Evolutionary conservation across 202 grass and related monocot species (phyloP).

Genomic region (Schoenoplectus tabernaemontani): DNA sequence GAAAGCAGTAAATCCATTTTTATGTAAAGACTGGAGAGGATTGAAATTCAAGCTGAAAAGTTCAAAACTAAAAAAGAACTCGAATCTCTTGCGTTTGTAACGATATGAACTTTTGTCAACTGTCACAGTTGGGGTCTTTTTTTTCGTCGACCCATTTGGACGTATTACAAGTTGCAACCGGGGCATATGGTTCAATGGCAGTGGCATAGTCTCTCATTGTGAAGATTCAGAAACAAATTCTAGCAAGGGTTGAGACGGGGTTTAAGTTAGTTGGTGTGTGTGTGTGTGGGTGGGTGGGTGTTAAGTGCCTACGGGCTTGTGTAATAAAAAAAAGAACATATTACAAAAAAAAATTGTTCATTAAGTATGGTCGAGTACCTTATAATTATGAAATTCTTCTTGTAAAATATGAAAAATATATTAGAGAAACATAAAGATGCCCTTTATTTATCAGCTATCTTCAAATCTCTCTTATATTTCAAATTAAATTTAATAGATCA

Average conservation of each 20-base stretch:
- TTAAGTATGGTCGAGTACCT: neutral
- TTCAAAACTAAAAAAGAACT: slow-evolving; percentile 1
- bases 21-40: neutral
- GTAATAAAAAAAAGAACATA: no score
- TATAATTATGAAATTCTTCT: neutral
- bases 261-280: no score
- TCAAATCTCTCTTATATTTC: neutral
- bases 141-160: slow-evolving; percentile 15
- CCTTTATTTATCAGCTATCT: neutral
- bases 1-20: neutral
- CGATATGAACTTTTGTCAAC: neutral
- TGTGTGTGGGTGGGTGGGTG: no score
- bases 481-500: neutral
- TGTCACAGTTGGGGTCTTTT: neutral
- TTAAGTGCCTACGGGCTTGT: no score
- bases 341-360: no score
- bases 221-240: no score
- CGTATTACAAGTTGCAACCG: neutral
- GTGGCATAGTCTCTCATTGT: no score
- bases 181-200: no score
- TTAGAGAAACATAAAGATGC: neutral
- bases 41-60: neutral
- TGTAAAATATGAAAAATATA: neutral
- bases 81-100: slow-evolving; percentile 15
- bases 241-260: no score